These are phyloP conservation scores for Aureobasidium sp. DNA, from an alignment of 2,329 filamentous ascomycete species.

Conservation along the genomic window DNA sequence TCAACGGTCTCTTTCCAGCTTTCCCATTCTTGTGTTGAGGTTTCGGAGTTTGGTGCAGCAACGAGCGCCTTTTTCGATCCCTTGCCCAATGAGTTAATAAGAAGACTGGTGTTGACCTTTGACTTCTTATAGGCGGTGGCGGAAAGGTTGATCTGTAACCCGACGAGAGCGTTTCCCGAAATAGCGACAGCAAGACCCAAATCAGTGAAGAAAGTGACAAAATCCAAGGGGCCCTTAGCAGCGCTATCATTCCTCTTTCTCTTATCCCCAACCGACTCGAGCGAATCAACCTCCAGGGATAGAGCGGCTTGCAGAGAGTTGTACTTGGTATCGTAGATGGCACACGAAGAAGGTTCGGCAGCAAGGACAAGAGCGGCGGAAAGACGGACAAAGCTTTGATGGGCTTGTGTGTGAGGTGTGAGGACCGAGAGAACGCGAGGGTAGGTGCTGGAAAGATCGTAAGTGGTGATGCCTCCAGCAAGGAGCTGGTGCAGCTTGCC, in stretches of 20 bases:
- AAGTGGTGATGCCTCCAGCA: constrained; percentile 50
- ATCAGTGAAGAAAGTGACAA: constrained; percentile 53
- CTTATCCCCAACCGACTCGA: constrained; percentile 15
- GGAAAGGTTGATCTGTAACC: constrained; percentile 48
- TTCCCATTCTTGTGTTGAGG: constrained; percentile 19
- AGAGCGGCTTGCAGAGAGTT: constrained; percentile 43
- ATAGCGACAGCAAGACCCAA: constrained; percentile 61
- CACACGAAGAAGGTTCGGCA: constrained; percentile 50
- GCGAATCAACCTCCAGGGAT: constrained; percentile 24
- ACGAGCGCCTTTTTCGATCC: constrained; percentile 38
- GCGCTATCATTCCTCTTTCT: constrained; percentile 18
- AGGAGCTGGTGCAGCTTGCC: constrained; percentile 58
- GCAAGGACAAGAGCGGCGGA: constrained; percentile 61
- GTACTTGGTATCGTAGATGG: constrained; percentile 64
- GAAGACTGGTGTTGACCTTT: constrained; percentile 45
- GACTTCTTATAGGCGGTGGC: constrained; percentile 30
- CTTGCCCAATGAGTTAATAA: constrained; percentile 68
- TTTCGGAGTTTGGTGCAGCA: background rate
- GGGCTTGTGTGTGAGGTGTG: constrained; percentile 36
- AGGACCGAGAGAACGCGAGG: constrained; percentile 52
- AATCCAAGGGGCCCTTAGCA: constrained; percentile 3
- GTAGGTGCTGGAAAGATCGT: constrained; percentile 56
- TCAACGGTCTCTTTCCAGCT: constrained; percentile 27
- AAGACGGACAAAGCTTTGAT: constrained; percentile 58
- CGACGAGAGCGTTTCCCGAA: constrained; percentile 56